Evolutionary conservation across 768 basidiomycete genomes (phyloP).

Genomic region (Suillus hirtellus): DNA sequence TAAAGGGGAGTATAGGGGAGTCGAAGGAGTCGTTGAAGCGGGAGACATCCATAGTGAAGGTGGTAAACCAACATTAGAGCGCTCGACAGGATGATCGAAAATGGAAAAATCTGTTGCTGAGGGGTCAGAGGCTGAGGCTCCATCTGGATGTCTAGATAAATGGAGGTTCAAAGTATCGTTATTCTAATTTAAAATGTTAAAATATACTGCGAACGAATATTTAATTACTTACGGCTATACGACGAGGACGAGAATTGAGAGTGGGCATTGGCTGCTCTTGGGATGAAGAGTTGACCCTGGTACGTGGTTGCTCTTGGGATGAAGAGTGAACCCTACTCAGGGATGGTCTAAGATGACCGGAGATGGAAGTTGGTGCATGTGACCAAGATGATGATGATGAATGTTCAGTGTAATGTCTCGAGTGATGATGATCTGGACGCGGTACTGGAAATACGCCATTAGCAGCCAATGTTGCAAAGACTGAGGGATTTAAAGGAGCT

Average conservation of each 20-base stretch:
- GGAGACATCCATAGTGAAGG: slow-evolving; percentile 89
- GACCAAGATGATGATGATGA: slow-evolving; percentile 29
- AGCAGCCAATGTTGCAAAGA: slow-evolving; percentile 62
- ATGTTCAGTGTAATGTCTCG: slow-evolving; percentile 24
- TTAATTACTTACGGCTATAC: not conserved
- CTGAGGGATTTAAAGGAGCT: slow-evolving; percentile 57
- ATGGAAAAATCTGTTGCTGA: slow-evolving; percentile 23
- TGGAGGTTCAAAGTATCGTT: slow-evolving; percentile 10
- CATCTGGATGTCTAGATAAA: not conserved
- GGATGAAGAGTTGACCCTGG: slow-evolving; percentile 31
- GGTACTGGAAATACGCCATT: slow-evolving; percentile 53
- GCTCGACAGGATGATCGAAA: slow-evolving; percentile 43
- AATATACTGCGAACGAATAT: not conserved
- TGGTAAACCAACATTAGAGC: slow-evolving; percentile 55
- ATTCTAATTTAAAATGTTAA: not conserved
- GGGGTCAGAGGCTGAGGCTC: slow-evolving; percentile 9
- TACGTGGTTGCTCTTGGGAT: not conserved
- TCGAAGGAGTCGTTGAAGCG: slow-evolving; percentile 47
- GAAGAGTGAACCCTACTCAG: slow-evolving; percentile 33
- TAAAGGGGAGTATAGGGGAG: slow-evolving; percentile 42
- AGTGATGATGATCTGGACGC: slow-evolving; percentile 11
- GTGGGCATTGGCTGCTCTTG: no score
- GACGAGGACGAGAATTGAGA: not conserved
- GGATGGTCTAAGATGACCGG: slow-evolving; percentile 28
- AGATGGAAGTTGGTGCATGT: slow-evolving; percentile 21